These are phyloP conservation scores for Daldinia sp. DNA, from an alignment of 2,329 filamentous ascomycete species.

Conservation along the genomic window DNA sequence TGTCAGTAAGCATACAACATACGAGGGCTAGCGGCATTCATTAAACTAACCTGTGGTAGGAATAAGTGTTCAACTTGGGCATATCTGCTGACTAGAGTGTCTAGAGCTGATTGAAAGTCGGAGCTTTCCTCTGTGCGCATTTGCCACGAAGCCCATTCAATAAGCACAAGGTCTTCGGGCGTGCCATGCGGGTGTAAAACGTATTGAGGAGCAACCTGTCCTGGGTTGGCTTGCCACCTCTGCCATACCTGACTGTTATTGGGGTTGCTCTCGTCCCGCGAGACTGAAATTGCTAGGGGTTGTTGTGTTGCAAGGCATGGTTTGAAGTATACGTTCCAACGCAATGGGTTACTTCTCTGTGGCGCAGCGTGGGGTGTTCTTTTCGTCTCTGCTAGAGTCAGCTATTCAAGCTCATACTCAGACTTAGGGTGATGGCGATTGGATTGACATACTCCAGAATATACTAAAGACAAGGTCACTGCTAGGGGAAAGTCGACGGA, in stretches of 20 bases:
- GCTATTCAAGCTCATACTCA: slow-evolving; percentile 5
- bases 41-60: slow-evolving; percentile 40
- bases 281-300: slow-evolving; percentile 34
- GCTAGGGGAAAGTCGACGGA: slow-evolving; percentile 33
- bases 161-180: slow-evolving; percentile 26
- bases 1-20: slow-evolving; percentile 35
- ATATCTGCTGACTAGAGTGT: slow-evolving; percentile 38
- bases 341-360: slow-evolving; percentile 17
- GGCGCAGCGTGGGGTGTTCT: slow-evolving; percentile 4
- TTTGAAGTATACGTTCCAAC: slow-evolving; percentile 35
- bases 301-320: slow-evolving; percentile 10
- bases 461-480: slow-evolving; percentile 37
- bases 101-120: slow-evolving; percentile 42
- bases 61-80: slow-evolving; percentile 27
- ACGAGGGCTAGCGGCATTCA: not conserved
- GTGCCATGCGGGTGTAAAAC: slow-evolving; percentile 19
- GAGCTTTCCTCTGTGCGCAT: slow-evolving; percentile 34
- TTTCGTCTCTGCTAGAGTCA: slow-evolving; percentile 23
- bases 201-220: slow-evolving; percentile 20
- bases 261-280: slow-evolving; percentile 22
- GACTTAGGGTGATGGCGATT: slow-evolving; percentile 1
- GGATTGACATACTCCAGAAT: slow-evolving; percentile 38
- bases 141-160: slow-evolving; percentile 41
- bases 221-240: slow-evolving; percentile 18
- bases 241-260: slow-evolving; percentile 13